phyloP scores from a whole-genome alignment of 2,329 filamentous ascomycete species.

The Trichoderma polysporum region DNA sequence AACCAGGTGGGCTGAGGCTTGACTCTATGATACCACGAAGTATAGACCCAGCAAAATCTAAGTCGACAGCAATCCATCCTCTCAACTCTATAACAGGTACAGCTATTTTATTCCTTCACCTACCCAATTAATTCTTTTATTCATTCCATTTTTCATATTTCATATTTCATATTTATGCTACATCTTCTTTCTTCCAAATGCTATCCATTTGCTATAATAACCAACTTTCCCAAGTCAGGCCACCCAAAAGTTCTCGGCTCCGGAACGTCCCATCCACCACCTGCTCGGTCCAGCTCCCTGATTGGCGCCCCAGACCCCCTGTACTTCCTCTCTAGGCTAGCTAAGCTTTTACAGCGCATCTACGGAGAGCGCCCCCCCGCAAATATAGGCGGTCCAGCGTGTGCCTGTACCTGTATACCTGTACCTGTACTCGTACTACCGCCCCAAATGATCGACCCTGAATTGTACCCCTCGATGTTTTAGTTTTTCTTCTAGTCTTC shows the following conservation, averaged over 20 bases:
- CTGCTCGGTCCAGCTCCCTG: background rate
- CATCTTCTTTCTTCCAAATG: too few species aligned
- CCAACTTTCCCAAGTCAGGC: background rate
- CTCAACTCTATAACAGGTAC: background rate
- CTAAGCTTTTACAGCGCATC: background rate
- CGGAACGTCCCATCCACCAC: background rate
- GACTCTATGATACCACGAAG: background rate
- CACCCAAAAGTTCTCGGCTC: background rate
- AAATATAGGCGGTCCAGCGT: background rate
- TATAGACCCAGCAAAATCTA: background rate
- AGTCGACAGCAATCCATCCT: background rate
- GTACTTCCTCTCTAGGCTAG: slow-evolving; percentile 4
- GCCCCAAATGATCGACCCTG: background rate
- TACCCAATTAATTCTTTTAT: background rate
- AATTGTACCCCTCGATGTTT: background rate
- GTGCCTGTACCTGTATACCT: background rate
- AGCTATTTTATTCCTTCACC: background rate
- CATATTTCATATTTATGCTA: background rate
- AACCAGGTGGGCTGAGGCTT: background rate
- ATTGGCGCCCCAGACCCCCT: background rate
- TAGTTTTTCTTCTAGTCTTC: background rate
- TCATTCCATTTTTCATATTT: background rate
- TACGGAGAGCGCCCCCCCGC: background rate
- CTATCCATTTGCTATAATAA: background rate
- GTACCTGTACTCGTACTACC: background rate